Evolutionary conservation across 805 yeast species (phyloP), one percentile per base, ranked within the genome.

Genomic region (Starmerella kuoi): DNA sequence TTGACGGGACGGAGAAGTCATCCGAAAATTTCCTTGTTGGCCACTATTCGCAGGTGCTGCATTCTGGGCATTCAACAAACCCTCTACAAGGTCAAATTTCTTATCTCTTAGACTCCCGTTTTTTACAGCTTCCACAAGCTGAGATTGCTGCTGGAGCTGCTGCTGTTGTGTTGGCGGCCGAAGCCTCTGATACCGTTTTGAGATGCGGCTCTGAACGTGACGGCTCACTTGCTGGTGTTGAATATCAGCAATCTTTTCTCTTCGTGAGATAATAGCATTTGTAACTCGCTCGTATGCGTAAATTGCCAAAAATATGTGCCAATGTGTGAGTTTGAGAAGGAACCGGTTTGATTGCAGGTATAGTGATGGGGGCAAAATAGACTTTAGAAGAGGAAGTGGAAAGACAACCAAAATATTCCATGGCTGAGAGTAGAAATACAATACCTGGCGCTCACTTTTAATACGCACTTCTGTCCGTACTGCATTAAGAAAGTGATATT

Each of bases 391-490:
- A 12, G 58, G 46, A 9, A 63, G 35, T 25, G 47, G 45, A 9
- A 50, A 33, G 57, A 58, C 55, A 22, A 55, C 61, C 18, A 63
- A 21, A 14, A 62, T 42, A 35, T 61, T 63, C 35, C 61, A 55
- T 33, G 64, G 70, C 52, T 61, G 59, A 18, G 62, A 55, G 43
- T 57, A 61, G 33, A 61, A 54, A 49, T 63, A 60, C 19, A 61
- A 50, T 20, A 56, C 54, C 31, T 62, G 58, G 2, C 62, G 56
- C 44, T 61, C 64, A 9, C 61, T 50, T 44, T 60, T 62, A 45
- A 62, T 55, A 55, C 61, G 61, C 14, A 62, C 55, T 41, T 60
- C 54, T 4, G 63, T 55, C 47, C 61, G 60, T n/a, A 63, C 63
- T 0, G 67, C 63, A 28, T 54, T 57, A 34, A 63, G 41, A 38